Percentiles rank a stretch among this genome's conserved stretches.
Conservation (phyloP, 73 alveolate species). For the Symbiodinium pilosum region DNA sequence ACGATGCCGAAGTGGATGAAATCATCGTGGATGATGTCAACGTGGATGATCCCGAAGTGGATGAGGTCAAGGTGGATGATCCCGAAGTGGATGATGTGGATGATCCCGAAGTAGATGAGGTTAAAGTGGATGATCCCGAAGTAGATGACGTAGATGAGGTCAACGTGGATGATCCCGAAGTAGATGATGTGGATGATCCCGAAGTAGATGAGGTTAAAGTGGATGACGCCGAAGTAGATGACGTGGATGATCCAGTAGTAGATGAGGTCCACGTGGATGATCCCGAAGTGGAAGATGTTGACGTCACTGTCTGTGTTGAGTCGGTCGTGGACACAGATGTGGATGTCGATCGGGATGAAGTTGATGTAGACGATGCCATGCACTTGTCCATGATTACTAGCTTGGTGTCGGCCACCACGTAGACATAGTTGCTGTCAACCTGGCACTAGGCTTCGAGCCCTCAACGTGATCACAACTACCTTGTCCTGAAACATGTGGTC, state of each 20-base stretch:
- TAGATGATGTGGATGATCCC: too few relatives aligned
- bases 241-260: neutral
- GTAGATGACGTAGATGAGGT: too few relatives aligned
- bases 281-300: neutral
- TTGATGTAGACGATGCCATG: neutral
- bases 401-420: neutral
- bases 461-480: neutral
- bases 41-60: too few relatives aligned
- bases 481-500: neutral
- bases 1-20: neutral
- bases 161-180: too few relatives aligned
- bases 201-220: neutral
- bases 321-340: neutral
- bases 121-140: neutral
- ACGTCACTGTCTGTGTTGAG: neutral
- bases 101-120: neutral
- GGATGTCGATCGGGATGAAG: neutral
- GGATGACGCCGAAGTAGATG: too few relatives aligned
- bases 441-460: neutral
- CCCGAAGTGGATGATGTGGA: too few relatives aligned
- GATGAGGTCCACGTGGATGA: neutral
- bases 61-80: too few relatives aligned
- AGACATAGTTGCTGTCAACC: neutral
- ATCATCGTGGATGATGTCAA: neutral
- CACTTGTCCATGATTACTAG: slow-evolving; percentile 5